Conservation (phyloP, 2,329 filamentous ascomycete species). For the Talaromyces amestolkiae region DNA sequence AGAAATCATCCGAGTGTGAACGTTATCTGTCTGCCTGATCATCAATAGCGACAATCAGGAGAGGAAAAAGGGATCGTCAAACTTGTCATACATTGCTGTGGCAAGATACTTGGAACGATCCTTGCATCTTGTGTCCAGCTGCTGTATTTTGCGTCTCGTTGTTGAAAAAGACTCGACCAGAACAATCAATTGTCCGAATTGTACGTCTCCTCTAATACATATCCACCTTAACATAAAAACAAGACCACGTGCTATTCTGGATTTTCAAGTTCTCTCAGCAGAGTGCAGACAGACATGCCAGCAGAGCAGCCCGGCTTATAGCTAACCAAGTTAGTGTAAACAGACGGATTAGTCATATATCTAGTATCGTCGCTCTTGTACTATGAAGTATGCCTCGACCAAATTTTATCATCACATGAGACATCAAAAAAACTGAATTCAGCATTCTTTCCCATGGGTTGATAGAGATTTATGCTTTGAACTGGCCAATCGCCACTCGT, state of each 20-base stretch:
- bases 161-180: background rate
- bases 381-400: background rate
- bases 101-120: background rate
- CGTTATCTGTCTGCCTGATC: background rate
- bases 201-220: background rate
- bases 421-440: background rate
- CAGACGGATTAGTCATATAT: background rate
- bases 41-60: background rate
- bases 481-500: background rate
- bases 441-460: background rate
- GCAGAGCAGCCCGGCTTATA: background rate
- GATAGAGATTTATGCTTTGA: background rate
- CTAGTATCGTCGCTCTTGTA: background rate
- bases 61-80: background rate
- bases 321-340: background rate
- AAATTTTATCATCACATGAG: background rate
- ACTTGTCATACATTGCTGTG: background rate
- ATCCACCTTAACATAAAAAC: background rate
- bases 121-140: background rate
- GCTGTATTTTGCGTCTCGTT: background rate
- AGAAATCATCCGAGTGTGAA: constrained; percentile 4
- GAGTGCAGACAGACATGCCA: background rate
- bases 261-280: background rate
- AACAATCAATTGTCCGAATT: background rate
- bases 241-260: constrained; percentile 2